Evolutionary conservation across 805 yeast genomes (phyloP).

Genomic region (Saccharomycopsis oosterbeekiorum): DNA sequence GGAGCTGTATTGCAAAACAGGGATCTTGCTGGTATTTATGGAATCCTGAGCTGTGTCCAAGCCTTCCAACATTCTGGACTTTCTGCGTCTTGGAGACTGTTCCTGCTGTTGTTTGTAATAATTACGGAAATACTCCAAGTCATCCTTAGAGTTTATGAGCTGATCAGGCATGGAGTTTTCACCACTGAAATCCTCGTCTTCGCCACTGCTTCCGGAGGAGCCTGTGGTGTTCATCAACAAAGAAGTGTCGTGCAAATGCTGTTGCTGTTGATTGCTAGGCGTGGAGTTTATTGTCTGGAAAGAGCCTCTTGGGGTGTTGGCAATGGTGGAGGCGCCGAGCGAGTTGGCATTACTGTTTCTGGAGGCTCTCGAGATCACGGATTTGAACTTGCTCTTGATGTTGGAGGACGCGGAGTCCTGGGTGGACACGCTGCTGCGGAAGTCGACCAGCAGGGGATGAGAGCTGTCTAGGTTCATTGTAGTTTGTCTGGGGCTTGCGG

Average conservation of each 20-base stretch:
- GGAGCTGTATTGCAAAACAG: neutral
- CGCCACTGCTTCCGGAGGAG: neutral
- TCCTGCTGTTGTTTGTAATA: constrained; percentile 18
- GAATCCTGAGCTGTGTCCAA: neutral
- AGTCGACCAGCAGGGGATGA: neutral
- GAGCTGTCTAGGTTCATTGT: neutral
- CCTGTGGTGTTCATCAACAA: neutral
- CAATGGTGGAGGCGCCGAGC: neutral
- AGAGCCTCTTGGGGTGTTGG: neutral
- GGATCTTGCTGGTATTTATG: neutral
- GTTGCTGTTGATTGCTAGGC: neutral
- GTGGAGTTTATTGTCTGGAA: neutral
- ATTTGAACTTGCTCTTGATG: constrained; percentile 15
- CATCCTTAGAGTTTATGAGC: constrained; percentile 17
- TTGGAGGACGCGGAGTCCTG: constrained; percentile 3
- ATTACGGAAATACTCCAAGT: constrained; percentile 18
- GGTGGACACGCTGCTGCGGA: neutral
- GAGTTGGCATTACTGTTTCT: constrained; percentile 13
- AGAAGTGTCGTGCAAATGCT: neutral
- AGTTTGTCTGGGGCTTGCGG: neutral
- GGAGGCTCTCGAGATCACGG: constrained; percentile 16
- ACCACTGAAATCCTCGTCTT: neutral
- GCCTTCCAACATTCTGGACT: neutral
- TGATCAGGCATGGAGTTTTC: constrained; percentile 3
- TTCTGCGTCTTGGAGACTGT: constrained; percentile 12